Percentiles rank a stretch among this genome's conserved stretches.
Conservation (phyloP, 495 filamentous ascomycete genomes). For the Penicillium longicatenatum region DNA sequence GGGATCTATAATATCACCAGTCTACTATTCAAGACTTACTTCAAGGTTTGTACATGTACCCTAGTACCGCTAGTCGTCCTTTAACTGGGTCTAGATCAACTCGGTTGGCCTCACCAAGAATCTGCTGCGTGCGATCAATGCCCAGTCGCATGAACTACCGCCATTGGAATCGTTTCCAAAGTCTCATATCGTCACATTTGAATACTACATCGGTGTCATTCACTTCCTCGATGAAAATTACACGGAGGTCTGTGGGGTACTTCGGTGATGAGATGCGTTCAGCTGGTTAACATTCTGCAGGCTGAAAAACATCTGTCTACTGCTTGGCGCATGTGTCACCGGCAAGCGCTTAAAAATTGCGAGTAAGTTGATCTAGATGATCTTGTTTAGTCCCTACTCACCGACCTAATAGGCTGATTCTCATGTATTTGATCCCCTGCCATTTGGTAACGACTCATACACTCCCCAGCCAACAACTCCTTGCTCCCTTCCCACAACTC, state of each 20-base stretch:
- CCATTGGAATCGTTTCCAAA: conserved; percentile 72
- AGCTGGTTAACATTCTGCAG: conserved; percentile 35
- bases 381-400: neutral
- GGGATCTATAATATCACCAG: conserved; percentile 91
- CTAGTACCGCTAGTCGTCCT: neutral
- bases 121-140: conserved; percentile 76
- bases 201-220: conserved; percentile 91
- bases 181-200: conserved; percentile 92
- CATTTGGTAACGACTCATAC: conserved; percentile 84
- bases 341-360: conserved; percentile 68
- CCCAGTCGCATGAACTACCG: conserved; percentile 76
- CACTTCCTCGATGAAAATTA: conserved; percentile 94
- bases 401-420: conserved; percentile 67
- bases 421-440: conserved; percentile 94
- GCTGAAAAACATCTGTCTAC: conserved; percentile 78
- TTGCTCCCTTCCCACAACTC: conserved; percentile 75
- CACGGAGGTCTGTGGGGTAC: conserved; percentile 51
- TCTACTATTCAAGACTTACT: conserved; percentile 96
- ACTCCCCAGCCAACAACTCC: conserved; percentile 70
- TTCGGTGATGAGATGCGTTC: conserved; percentile 20
- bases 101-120: conserved; percentile 88
- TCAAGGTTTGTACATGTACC: conserved; percentile 59
- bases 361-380: conserved; percentile 56
- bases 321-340: conserved; percentile 78
- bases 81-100: conserved; percentile 59